Conservation (phyloP, 2,329 filamentous ascomycete species). For the Daldinia eschscholtzii region DNA sequence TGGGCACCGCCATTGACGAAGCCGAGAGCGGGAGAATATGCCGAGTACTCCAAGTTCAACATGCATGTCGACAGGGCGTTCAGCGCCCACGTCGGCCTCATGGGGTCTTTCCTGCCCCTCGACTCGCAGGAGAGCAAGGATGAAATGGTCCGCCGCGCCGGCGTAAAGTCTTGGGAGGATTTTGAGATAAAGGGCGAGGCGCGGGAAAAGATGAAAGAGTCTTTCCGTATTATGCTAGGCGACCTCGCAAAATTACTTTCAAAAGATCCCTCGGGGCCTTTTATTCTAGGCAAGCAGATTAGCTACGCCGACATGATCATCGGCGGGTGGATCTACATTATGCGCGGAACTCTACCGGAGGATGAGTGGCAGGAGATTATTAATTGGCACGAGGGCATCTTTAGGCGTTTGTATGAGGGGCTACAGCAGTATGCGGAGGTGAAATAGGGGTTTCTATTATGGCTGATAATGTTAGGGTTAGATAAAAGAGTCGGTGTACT, state of each 20-base stretch:
- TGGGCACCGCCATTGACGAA: conserved; percentile 52
- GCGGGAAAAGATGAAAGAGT: conserved; percentile 34
- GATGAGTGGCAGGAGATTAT: conserved; percentile 46
- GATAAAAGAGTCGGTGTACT: background rate
- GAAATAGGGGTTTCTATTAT: background rate
- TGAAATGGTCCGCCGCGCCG: conserved; percentile 63
- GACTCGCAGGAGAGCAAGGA: conserved; percentile 61
- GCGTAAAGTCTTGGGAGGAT: conserved; percentile 60
- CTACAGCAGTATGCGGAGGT: conserved; percentile 31
- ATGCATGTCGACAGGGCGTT: conserved; percentile 67
- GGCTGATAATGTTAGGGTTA: too few relatives aligned
- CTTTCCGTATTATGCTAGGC: conserved; percentile 31
- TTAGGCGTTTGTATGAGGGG: conserved; percentile 43
- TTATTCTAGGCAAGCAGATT: conserved; percentile 43
- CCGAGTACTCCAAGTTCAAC: conserved; percentile 65
- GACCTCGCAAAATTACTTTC: conserved; percentile 43
- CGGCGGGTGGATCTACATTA: conserved; percentile 46
- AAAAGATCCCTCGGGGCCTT: conserved; percentile 38
- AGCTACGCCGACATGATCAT: conserved; percentile 49
- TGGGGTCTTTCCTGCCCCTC: conserved; percentile 64
- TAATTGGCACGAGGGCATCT: conserved; percentile 46
- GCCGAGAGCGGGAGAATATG: conserved; percentile 4
- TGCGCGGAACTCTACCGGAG: conserved; percentile 21
- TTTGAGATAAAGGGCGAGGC: conserved; percentile 35
- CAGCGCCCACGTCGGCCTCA: conserved; percentile 58